phyloP scores from a whole-genome alignment of 257 asterid genomes.

The Nicotiana obtusifolia region DNA sequence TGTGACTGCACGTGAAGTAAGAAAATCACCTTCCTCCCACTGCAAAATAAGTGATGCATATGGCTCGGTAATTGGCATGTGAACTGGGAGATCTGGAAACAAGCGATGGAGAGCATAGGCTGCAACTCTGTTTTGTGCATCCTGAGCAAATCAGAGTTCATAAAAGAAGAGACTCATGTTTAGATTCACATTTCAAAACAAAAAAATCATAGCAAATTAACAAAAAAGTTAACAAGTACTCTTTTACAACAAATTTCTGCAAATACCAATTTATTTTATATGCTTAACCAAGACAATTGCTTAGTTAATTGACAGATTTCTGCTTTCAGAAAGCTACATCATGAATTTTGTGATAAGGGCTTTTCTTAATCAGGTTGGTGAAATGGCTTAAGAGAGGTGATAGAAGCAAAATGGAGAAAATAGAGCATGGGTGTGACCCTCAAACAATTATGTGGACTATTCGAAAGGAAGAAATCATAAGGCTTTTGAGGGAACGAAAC shows the following conservation, averaged over 20 bases:
- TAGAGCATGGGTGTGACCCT: background rate
- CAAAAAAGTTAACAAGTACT: background rate
- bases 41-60: constrained; percentile 66
- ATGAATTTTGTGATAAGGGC: background rate
- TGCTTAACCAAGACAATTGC: background rate
- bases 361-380: background rate
- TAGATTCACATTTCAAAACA: background rate
- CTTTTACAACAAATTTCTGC: background rate
- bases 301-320: background rate
- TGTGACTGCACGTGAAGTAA: constrained; percentile 2
- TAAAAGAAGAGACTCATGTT: background rate
- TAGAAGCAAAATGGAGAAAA: background rate
- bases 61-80: constrained; percentile 75
- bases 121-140: constrained; percentile 89
- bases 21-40: constrained; percentile 73
- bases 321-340: background rate
- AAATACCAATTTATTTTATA: background rate
- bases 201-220: background rate
- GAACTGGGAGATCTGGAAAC: constrained; percentile 86
- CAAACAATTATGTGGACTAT: background rate
- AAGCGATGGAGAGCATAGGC: constrained; percentile 79
- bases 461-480: background rate
- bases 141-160: constrained; percentile 41
- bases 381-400: background rate
- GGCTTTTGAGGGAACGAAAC: background rate